A percentile compares a stretch with the other conserved stretches of the same genome.
Conservation (phyloP, 345 rosid species). For the Melaleuca alternifolia region DNA sequence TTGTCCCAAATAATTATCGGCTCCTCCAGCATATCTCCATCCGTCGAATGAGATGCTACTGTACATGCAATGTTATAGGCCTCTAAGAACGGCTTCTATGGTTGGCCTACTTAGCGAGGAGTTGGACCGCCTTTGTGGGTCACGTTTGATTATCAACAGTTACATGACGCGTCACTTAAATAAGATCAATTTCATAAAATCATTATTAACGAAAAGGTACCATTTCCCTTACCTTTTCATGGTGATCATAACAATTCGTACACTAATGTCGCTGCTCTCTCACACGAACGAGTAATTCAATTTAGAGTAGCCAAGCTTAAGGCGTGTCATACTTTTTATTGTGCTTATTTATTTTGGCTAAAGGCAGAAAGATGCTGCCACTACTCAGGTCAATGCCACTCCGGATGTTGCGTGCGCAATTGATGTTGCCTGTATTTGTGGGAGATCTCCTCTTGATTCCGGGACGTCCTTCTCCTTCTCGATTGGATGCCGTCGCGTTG, state of each 20-base stretch:
- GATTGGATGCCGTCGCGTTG: not conserved
- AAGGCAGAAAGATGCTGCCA: not conserved
- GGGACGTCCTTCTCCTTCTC: not conserved
- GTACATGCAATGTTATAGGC: not conserved
- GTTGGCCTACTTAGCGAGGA: not conserved
- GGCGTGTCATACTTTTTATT: too few relatives aligned
- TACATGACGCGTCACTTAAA: accelerated
- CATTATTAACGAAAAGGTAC: not conserved
- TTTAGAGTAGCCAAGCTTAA: not conserved
- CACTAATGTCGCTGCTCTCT: not conserved
- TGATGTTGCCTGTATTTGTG: not conserved
- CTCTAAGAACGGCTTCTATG: not conserved
- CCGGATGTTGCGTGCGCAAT: not conserved
- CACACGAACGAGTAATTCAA: not conserved
- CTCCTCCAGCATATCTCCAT: not conserved
- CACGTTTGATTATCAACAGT: not conserved
- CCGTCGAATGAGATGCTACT: not conserved
- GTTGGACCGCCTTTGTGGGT: not conserved
- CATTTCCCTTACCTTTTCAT: not conserved
- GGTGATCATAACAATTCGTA: not conserved
- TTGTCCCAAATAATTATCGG: not conserved
- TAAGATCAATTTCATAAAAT: not conserved
- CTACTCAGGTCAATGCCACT: not conserved
- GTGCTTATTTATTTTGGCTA: not conserved
- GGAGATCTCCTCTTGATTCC: not conserved